Conservation (phyloP, 2,329 filamentous ascomycete species). For the Aureobasidium sp. region DNA sequence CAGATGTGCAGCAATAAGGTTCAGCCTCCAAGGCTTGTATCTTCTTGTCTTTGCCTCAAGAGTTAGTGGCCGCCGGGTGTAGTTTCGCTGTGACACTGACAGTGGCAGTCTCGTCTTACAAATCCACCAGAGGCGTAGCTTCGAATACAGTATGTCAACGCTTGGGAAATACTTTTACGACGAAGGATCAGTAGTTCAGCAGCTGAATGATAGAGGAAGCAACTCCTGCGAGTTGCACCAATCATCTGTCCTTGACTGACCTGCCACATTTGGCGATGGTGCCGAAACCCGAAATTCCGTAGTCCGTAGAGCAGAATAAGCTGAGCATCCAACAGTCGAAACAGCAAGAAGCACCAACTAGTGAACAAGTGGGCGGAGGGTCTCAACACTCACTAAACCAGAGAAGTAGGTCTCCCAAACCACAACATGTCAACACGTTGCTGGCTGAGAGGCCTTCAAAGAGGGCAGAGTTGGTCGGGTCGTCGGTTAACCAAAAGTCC, state of each 20-base stretch:
- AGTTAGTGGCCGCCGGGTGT: background rate
- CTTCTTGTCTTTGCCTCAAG: background rate
- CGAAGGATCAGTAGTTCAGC: background rate
- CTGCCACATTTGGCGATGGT: background rate
- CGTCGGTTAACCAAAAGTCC: background rate
- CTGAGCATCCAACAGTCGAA: background rate
- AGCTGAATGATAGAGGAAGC: background rate
- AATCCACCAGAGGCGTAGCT: background rate
- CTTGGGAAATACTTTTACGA: too few species aligned
- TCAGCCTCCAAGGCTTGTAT: slow-evolving; percentile 7
- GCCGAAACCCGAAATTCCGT: background rate
- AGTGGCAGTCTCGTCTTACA: background rate
- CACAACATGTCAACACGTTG: background rate
- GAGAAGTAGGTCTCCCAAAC: too few species aligned
- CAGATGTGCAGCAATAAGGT: background rate
- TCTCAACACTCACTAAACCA: background rate
- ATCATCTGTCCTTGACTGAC: background rate
- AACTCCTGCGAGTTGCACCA: background rate
- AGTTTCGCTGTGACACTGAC: background rate
- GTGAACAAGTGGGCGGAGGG: too few species aligned
- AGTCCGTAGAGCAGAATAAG: background rate
- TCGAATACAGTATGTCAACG: background rate
- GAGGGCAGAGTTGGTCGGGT: background rate
- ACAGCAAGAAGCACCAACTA: background rate
- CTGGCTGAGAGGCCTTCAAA: background rate